Conservation (phyloP, 208 protist genomes). For the Trypanosoma melophagium region DNA sequence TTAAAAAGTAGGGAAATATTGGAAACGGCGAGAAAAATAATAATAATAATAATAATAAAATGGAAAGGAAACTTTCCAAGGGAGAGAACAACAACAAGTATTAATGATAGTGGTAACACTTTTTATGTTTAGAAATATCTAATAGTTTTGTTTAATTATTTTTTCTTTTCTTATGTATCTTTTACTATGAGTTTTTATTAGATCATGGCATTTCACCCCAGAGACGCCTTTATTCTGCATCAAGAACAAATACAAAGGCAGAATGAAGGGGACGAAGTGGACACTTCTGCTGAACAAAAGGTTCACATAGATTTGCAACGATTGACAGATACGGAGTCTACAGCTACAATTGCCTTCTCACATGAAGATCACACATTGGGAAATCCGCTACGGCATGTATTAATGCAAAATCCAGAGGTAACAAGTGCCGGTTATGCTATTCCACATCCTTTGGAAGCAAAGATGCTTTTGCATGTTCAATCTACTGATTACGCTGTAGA, state of each 20-base stretch:
- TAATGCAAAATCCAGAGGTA: constrained; percentile 91
- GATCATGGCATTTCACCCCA: constrained; percentile 63
- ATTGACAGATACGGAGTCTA: constrained; percentile 73
- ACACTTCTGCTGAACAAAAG: constrained; percentile 88
- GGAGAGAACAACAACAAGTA: background rate
- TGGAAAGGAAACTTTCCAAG: background rate
- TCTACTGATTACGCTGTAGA: constrained; percentile 88
- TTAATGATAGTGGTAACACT: background rate
- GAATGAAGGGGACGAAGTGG: constrained; percentile 90
- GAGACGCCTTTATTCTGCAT: constrained; percentile 86
- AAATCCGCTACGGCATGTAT: constrained; percentile 89
- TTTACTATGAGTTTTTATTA: background rate
- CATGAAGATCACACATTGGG: constrained; percentile 93
- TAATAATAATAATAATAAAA: background rate
- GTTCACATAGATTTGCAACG: constrained; percentile 85
- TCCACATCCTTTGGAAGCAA: constrained; percentile 92
- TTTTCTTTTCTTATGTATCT: constrained; percentile 5
- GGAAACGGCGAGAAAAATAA: background rate
- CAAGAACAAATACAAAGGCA: constrained; percentile 87
- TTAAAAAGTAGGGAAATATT: background rate
- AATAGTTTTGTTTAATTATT: background rate
- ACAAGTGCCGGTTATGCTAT: constrained; percentile 91
- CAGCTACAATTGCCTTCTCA: constrained; percentile 80
- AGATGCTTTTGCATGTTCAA: constrained; percentile 92
- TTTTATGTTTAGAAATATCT: background rate